Evolutionary conservation across 1,284 basidiomycete species (phyloP).

Genomic region (Leccinum colubrinum): DNA sequence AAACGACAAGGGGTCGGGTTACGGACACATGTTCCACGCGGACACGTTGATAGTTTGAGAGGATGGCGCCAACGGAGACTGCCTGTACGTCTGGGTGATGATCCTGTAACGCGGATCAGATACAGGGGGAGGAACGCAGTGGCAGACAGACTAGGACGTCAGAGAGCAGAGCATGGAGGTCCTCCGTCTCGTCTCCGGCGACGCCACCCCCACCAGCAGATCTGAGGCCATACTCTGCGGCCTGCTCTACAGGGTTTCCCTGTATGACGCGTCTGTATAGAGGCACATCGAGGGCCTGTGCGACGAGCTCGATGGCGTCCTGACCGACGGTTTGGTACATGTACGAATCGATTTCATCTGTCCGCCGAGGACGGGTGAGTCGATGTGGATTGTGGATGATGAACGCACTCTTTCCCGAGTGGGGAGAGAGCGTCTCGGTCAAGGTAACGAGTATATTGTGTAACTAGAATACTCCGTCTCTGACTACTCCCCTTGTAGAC

Average conservation of each 20-base stretch:
- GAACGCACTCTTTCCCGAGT: constrained; percentile 74
- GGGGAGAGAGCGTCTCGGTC: constrained; percentile 76
- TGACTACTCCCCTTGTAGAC: constrained; percentile 31
- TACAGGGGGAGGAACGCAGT: neutral
- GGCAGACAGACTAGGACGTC: constrained; percentile 68
- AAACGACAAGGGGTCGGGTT: neutral
- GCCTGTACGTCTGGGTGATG: constrained; percentile 84
- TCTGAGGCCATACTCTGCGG: constrained; percentile 81
- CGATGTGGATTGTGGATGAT: constrained; percentile 10
- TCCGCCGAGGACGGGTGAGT: constrained; percentile 16
- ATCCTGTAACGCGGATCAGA: constrained; percentile 41
- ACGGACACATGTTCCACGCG: constrained; percentile 95
- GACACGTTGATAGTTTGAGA: constrained; percentile 96
- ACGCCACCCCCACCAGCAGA: constrained; percentile 49
- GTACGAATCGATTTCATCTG: constrained; percentile 98
- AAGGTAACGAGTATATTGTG: constrained; percentile 38
- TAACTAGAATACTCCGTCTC: neutral
- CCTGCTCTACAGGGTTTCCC: constrained; percentile 81
- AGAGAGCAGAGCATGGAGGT: constrained; percentile 78
- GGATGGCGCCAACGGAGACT: constrained; percentile 93
- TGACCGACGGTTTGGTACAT: constrained; percentile 99
- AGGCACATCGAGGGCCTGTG: constrained; percentile 83
- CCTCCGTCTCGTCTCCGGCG: constrained; percentile 93
- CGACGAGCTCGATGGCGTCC: constrained; percentile 88
- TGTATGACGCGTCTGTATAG: constrained; percentile 81